phyloP scores from a whole-genome alignment of 768 basidiomycete species.

The Pleurotus salmoneostramineus region DNA sequence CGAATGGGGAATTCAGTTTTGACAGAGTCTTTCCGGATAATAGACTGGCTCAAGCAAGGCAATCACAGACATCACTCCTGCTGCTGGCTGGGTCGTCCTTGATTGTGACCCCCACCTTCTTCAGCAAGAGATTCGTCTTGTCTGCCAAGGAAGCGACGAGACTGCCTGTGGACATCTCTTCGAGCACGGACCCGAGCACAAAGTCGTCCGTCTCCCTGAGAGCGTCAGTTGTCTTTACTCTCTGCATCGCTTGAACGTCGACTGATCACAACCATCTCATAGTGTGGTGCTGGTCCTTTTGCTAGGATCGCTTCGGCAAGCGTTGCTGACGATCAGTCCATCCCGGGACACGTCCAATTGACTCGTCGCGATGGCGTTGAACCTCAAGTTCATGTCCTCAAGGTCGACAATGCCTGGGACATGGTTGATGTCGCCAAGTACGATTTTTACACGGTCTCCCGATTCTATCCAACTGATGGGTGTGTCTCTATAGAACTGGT shows the following conservation, averaged over 20 bases:
- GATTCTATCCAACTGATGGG: background rate
- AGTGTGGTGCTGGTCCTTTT: conserved; percentile 6
- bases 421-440: background rate
- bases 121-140: conserved; percentile 2
- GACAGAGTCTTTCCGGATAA: background rate
- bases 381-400: conserved; percentile 3
- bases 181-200: conserved; percentile 1
- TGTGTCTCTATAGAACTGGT: background rate
- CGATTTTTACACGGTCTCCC: background rate
- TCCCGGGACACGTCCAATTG: conserved; percentile 3
- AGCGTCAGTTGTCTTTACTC: background rate
- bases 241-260: too few relatives aligned
- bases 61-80: conserved; percentile 2
- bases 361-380: conserved; percentile 2
- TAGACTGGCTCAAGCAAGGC: conserved; percentile 1
- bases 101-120: conserved; percentile 4
- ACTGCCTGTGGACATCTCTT: conserved; percentile 2
- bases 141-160: conserved; percentile 2
- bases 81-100: conserved; percentile 4
- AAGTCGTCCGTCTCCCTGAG: conserved; percentile 7
- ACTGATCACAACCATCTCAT: background rate
- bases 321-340: background rate
- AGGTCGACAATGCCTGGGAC: background rate
- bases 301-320: conserved; percentile 2
- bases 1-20: background rate